Base-by-base conservation (phyloP, 2,329 filamentous ascomycete genomes). In the Pestalotiopsis sp. region DNA sequence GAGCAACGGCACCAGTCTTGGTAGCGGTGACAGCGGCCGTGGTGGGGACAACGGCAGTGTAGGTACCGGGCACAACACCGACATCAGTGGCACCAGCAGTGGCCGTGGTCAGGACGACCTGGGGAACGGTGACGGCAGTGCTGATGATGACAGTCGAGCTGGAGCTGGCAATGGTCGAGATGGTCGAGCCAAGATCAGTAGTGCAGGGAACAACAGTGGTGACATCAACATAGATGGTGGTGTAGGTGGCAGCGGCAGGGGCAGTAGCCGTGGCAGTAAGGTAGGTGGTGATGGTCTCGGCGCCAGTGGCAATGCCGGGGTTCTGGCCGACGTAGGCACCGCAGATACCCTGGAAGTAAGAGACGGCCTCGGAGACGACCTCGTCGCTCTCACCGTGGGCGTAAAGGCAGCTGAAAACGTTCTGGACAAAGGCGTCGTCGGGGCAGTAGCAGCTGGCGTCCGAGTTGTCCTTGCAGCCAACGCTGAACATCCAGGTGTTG, bases 341-440 rank as follows among this genome's bases (percentile, higher is more conserved):
- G 84, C 95, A 98, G 82, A 98, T 93, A 79, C 95, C 95, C 81
- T 95, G 91, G 86, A 98, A 92, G 89, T 93, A 97, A 75, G 88
- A 87, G 69, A 96, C 87, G 70, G 94, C 93, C 74, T 90, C 82
- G 67, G 89, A 85, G 74, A 95, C 86, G 77, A 93, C 87, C 60
- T 87, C 84, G 70, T 91, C 87, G 69, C 87, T 86, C 69, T 87
- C 86, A 72, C 91, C 92, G 86, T 94, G 91, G 68, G 94, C 88
- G 76, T 91, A 89, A 74, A 98, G 86, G 83, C 95, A 98, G 71
- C 88, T 83, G 80, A 93, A 95, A 79, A 98, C 90, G 77, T 91
- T 91, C 80, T 90, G 85, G 77, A 94, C 92, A 82, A 96, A 95
- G 67, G 89, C 83, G 70, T 86, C 80, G 78, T 92, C 88, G 74